Conservation (phyloP, 495 filamentous ascomycete genomes). For the Neurospora sp. region DNA sequence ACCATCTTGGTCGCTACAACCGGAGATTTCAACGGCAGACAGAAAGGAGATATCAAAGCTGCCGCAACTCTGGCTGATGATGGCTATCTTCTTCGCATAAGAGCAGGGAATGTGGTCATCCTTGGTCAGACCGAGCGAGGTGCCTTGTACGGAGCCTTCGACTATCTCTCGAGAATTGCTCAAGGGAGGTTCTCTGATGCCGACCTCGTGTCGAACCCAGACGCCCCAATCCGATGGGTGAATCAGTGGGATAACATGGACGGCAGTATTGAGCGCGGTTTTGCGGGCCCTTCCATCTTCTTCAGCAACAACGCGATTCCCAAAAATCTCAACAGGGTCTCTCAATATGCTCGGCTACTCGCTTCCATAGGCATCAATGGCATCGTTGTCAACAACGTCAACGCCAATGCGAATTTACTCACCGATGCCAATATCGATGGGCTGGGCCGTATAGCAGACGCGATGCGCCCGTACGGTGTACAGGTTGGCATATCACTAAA, state of each 20-base stretch:
- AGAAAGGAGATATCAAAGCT: slow-evolving; percentile 8
- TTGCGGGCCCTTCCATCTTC: slow-evolving; percentile 60
- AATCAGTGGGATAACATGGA: slow-evolving; percentile 68
- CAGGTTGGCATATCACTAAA: slow-evolving; percentile 56
- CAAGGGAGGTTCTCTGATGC: slow-evolving; percentile 51
- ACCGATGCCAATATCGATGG: slow-evolving; percentile 48
- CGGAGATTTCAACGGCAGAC: slow-evolving; percentile 32
- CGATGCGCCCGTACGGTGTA: slow-evolving; percentile 56
- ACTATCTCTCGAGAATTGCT: slow-evolving; percentile 54
- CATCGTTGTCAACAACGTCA: slow-evolving; percentile 63
- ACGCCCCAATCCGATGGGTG: slow-evolving; percentile 55
- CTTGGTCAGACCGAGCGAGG: slow-evolving; percentile 59
- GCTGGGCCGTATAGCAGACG: slow-evolving; percentile 51
- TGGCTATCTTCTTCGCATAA: slow-evolving; percentile 50
- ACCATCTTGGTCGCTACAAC: slow-evolving; percentile 50
- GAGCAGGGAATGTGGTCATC: slow-evolving; percentile 41
- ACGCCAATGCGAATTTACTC: slow-evolving; percentile 51
- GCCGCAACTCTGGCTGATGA: slow-evolving; percentile 45
- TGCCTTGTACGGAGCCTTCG: slow-evolving; percentile 58
- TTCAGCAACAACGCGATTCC: slow-evolving; percentile 46
- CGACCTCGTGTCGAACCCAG: slow-evolving; percentile 44
- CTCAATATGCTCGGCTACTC: slow-evolving; percentile 56
- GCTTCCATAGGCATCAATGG: slow-evolving; percentile 60
- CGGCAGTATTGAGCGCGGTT: slow-evolving; percentile 60
- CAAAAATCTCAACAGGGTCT: slow-evolving; percentile 46